Base-by-base conservation (phyloP, 345 rosid species). In the Cardamine resedifolia region DNA sequence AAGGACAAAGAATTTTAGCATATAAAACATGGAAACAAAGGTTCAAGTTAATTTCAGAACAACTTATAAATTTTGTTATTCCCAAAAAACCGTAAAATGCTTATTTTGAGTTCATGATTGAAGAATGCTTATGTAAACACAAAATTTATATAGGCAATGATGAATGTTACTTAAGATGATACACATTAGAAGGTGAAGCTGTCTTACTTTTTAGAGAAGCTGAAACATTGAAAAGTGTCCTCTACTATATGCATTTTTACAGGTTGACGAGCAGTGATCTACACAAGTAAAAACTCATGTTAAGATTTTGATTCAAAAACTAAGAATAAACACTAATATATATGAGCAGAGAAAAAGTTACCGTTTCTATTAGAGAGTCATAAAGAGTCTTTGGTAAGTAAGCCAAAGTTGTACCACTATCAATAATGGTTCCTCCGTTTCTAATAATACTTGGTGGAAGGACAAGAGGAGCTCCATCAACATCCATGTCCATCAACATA, bases 361-460 rank as follows among this genome's bases (percentile, higher is more conserved):
- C 98, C 87, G 79, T 71, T 47, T 10, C 49, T 80, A 89, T 74
- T 70, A 94, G 1, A 18, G 85, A 63, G 23, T 86, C 75, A 72
- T 86, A 89, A 58, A 91, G 78, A 24, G 63, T 38, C 0, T 70
- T 45, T 2, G 98, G 97, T 58, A 94, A 85, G 85, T 91, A 94
- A 56, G 91, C 89, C 84, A 94, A 84, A 70, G 97, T 91, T 66
- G 98, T 91, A 68, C 98, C 98, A 75, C 97, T 94, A 70, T 94
- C 98, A 34, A 94, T 59, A 66, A 94, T 89, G 36, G 97, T 83
- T 78, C 86, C 91, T 62, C 71, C 87, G 8, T 55, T 69, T 30
- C 73, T 81, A 31, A 82, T 80, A 33, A 71, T 4, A 82, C 80
- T 77, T 75, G 86, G 76, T 70, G 95, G 84, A 78, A 94, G 81